Evolutionary conservation across 73 alveolate genomes (phyloP).

Genomic region (Paramecium bursaria): DNA sequence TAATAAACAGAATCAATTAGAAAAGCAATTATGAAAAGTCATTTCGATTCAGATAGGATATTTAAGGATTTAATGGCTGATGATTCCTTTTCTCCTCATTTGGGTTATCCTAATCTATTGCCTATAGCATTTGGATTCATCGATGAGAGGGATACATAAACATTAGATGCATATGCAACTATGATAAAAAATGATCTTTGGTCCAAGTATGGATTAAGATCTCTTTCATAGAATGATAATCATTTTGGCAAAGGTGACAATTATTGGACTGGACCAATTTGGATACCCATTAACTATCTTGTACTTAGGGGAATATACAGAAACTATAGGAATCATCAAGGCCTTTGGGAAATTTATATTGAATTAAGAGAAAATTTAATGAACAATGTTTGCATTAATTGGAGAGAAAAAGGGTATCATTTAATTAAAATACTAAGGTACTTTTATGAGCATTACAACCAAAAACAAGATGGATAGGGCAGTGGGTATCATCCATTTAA

Average conservation of each 20-base stretch:
- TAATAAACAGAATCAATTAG: slow-evolving; percentile 18
- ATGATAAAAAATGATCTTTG: slow-evolving; percentile 75
- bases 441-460: slow-evolving; percentile 87
- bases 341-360: slow-evolving; percentile 73
- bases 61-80: slow-evolving; percentile 60
- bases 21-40: slow-evolving; percentile 18
- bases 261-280: slow-evolving; percentile 98
- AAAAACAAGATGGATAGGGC: slow-evolving; percentile 83
- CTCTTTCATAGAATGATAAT: slow-evolving; percentile 89
- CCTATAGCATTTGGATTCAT: slow-evolving; percentile 89
- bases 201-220: slow-evolving; percentile 89
- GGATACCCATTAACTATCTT: slow-evolving; percentile 93
- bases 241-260: slow-evolving; percentile 91
- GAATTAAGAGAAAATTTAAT: slow-evolving; percentile 83
- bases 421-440: not conserved
- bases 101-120: slow-evolving; percentile 93
- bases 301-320: slow-evolving; percentile 75
- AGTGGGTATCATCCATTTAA: slow-evolving; percentile 90
- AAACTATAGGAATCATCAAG: slow-evolving; percentile 60
- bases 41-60: slow-evolving; percentile 47
- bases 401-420: slow-evolving; percentile 81
- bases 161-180: slow-evolving; percentile 33
- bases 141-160: not conserved
- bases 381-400: slow-evolving; percentile 81
- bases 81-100: slow-evolving; percentile 87